Percentiles rank a stretch among this genome's conserved stretches.
These are phyloP conservation scores for Rhinocladiella similis DNA, from an alignment of 2,329 filamentous ascomycete genomes.

Conservation along the genomic window DNA sequence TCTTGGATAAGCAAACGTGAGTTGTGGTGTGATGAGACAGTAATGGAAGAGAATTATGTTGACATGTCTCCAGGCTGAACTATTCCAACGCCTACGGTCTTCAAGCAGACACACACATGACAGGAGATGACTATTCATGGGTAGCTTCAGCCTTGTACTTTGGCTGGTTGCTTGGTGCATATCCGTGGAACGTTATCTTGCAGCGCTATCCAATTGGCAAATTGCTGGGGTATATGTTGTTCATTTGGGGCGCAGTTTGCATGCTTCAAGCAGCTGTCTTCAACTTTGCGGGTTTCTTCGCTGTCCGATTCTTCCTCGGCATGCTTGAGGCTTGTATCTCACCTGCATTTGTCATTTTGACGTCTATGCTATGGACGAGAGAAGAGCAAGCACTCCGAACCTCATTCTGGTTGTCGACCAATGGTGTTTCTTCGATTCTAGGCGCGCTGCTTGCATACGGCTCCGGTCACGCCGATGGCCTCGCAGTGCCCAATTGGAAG, in stretches of 20 bases:
- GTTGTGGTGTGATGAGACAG: conserved; percentile 1
- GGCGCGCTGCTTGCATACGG: conserved; percentile 40
- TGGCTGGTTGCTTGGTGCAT: conserved; percentile 43
- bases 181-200: conserved; percentile 43
- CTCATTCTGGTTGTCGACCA: conserved; percentile 39
- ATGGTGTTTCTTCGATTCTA: conserved; percentile 40
- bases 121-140: conserved; percentile 47
- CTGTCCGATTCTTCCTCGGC: conserved; percentile 49
- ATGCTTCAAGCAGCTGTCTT: conserved; percentile 40
- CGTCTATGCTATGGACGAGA: conserved; percentile 41
- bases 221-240: conserved; percentile 42
- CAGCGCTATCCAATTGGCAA: conserved; percentile 46
- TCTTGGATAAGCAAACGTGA: conserved; percentile 33
- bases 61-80: conserved; percentile 31
- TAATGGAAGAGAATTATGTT: neutral
- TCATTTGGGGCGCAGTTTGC: conserved; percentile 45
- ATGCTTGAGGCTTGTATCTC: conserved; percentile 39
- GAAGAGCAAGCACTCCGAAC: conserved; percentile 40
- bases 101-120: conserved; percentile 43
- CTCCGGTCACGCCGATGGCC: conserved; percentile 35
- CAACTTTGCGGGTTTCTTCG: conserved; percentile 45
- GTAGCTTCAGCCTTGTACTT: conserved; percentile 48
- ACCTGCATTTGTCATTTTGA: conserved; percentile 35
- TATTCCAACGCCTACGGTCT: conserved; percentile 46
- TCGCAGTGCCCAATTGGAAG: conserved; percentile 34